A percentile compares a stretch with the other conserved stretches of the same genome.
Evolutionary conservation across 2,329 filamentous ascomycete genomes (phyloP).

Genomic region (Colletotrichum trifolii): DNA sequence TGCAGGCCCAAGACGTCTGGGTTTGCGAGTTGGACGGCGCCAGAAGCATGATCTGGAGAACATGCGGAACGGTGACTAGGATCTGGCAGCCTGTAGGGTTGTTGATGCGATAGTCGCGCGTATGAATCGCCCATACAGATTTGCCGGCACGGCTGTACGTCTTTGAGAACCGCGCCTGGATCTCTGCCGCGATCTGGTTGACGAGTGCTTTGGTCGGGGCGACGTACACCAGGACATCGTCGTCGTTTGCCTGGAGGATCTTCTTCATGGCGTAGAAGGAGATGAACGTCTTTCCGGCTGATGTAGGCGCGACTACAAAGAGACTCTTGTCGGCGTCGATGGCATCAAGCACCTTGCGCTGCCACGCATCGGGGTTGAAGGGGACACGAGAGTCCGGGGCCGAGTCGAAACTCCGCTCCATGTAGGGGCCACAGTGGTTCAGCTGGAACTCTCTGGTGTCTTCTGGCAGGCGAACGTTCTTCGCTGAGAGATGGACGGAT

Average conservation of each 20-base stretch:
- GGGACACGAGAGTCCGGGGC: constrained; percentile 73
- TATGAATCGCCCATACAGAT: constrained; percentile 84
- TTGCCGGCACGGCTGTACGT: constrained; percentile 68
- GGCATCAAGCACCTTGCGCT: constrained; percentile 77
- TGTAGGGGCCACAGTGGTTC: constrained; percentile 75
- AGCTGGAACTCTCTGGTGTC: constrained; percentile 68
- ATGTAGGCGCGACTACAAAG: constrained; percentile 82
- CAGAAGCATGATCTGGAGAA: constrained; percentile 82
- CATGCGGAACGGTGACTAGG: constrained; percentile 80
- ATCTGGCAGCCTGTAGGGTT: constrained; percentile 79
- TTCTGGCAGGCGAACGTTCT: not conserved
- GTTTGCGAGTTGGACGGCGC: constrained; percentile 71
- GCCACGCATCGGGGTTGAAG: constrained; percentile 82
- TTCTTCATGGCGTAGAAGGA: constrained; percentile 88
- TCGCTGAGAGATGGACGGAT: not conserved
- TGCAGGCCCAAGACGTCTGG: constrained; percentile 67
- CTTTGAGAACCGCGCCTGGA: constrained; percentile 80
- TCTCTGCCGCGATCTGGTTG: constrained; percentile 84
- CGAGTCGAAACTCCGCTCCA: constrained; percentile 80
- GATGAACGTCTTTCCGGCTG: constrained; percentile 85
- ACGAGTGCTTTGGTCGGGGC: constrained; percentile 85
- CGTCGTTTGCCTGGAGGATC: constrained; percentile 73
- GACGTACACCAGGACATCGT: constrained; percentile 80
- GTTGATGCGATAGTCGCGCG: constrained; percentile 79
- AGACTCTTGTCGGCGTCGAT: constrained; percentile 77